These are phyloP conservation scores for Phoma sp. DNA, from an alignment of 2,329 filamentous ascomycete genomes.

Conservation along the genomic window DNA sequence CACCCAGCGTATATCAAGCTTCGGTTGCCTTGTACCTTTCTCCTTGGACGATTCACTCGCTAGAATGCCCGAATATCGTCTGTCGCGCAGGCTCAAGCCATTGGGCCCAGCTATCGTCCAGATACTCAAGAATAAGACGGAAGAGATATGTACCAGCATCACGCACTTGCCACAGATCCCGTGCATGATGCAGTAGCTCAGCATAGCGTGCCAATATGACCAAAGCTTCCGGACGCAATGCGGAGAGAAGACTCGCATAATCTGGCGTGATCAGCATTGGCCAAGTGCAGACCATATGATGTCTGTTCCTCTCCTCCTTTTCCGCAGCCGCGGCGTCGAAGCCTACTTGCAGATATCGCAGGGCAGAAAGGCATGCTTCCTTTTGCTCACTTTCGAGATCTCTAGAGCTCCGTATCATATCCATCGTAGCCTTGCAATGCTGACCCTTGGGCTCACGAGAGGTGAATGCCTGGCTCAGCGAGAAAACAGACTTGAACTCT, in stretches of 20 bases:
- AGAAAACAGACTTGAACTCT: slow-evolving; percentile 35
- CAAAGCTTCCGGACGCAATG: slow-evolving; percentile 51
- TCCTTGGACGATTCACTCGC: background rate
- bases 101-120: background rate
- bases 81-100: background rate
- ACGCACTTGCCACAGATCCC: slow-evolving; percentile 28
- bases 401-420: slow-evolving; percentile 24
- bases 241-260: slow-evolving; percentile 47
- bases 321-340: slow-evolving; percentile 25
- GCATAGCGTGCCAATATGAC: slow-evolving; percentile 59
- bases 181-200: slow-evolving; percentile 52
- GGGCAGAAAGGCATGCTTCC: slow-evolving; percentile 32
- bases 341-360: slow-evolving; percentile 31
- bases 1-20: too few species aligned
- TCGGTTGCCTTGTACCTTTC: too few species aligned
- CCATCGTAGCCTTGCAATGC: slow-evolving; percentile 25
- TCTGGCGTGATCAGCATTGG: slow-evolving; percentile 42
- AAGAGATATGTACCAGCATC: slow-evolving; percentile 21
- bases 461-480: slow-evolving; percentile 21
- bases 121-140: background rate
- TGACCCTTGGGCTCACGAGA: slow-evolving; percentile 25
- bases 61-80: background rate
- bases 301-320: slow-evolving; percentile 9
- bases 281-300: slow-evolving; percentile 46
- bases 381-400: slow-evolving; percentile 24